Evolutionary conservation across 768 basidiomycete genomes (phyloP), one percentile per base, ranked within the genome.

Genomic region (Naganishia vishniacii): DNA sequence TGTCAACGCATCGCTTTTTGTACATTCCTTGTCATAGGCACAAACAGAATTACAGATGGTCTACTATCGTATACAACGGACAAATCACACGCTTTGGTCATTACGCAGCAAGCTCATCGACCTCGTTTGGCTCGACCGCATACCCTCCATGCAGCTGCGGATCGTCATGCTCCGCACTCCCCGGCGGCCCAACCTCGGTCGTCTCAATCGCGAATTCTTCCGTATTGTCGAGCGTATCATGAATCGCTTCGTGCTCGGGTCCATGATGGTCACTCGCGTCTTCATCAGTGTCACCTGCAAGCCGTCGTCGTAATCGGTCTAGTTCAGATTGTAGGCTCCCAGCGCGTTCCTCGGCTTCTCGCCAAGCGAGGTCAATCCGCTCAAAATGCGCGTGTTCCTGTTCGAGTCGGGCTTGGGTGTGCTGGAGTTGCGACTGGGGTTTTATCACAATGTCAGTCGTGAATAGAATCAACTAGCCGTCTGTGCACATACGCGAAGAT

Each of bases 311-410:
- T 15, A 63, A 15, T 6, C 37, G 46, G 13, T 63, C 62, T 25
- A 63, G 62, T 48, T 63, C 62, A 26, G 37, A 16, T 41, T 49
- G 62, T 6, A 63, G 34, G 8, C 16, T 46, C 15, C 48, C 26
- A 3, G 48, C 62, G 4, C 62, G 48, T 7, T 40, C 62, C 48
- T 63, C 62, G 37, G 62, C 62, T 25, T 63, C 62, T 29, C 62
- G 48, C 62, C 62, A 63, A 2, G 62, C 37, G 11, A 40, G 34
- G 13, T 63, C 62, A 40, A 63, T 48, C 15, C 62, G 48, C 29
- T 63, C 48, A 40, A 48, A 49, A 46, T 63, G 62, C 26, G 62
- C 40, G 23, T 63, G 62, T 41, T 63, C 62, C 29, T 48, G 40
- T 11, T 63, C 62, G 3, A 49, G 48, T 40, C 62, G 62, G 1